Percentiles rank a stretch among this genome's conserved stretches.
These are phyloP conservation scores for Centrapalus pauciflorus DNA, from an alignment of 129 eudicot species.

Conservation along the genomic window DNA sequence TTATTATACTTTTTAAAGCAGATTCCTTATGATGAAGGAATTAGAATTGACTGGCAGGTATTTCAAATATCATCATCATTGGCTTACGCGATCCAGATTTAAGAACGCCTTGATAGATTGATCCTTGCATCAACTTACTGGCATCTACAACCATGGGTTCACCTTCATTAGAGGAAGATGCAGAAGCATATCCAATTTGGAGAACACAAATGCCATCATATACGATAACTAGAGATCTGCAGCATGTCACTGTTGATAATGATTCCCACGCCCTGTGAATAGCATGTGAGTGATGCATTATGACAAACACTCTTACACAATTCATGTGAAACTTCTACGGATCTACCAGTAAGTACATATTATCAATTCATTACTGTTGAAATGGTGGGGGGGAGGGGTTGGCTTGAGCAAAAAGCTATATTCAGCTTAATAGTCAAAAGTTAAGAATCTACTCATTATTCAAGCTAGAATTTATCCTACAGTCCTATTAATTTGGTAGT, in stretches of 20 bases:
- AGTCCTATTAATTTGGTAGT: too few species aligned
- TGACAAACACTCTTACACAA: not conserved
- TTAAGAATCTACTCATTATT: too few species aligned
- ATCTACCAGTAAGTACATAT: too few species aligned
- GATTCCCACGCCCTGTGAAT: conserved; percentile 90
- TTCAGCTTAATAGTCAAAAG: too few species aligned
- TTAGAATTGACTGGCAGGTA: not conserved
- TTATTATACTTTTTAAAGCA: not conserved
- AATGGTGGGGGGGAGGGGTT: too few species aligned
- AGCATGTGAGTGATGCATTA: conserved; percentile 2
- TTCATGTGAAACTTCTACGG: not conserved
- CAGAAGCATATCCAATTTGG: conserved; percentile 82
- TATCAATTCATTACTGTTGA: too few species aligned
- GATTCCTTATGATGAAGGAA: not conserved
- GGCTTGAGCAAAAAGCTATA: too few species aligned
- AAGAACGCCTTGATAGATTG: conserved; percentile 57
- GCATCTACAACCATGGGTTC: conserved; percentile 56
- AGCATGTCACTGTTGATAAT: conserved; percentile 62
- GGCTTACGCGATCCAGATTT: conserved; percentile 86
- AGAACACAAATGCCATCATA: conserved; percentile 64
- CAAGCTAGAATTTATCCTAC: too few species aligned
- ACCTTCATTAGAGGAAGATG: conserved; percentile 39
- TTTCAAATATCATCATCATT: not conserved
- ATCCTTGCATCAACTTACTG: conserved; percentile 61
- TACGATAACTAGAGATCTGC: conserved; percentile 79